Evolutionary conservation across 1,284 basidiomycete species (phyloP).

Genomic region (Mycena citricolor): DNA sequence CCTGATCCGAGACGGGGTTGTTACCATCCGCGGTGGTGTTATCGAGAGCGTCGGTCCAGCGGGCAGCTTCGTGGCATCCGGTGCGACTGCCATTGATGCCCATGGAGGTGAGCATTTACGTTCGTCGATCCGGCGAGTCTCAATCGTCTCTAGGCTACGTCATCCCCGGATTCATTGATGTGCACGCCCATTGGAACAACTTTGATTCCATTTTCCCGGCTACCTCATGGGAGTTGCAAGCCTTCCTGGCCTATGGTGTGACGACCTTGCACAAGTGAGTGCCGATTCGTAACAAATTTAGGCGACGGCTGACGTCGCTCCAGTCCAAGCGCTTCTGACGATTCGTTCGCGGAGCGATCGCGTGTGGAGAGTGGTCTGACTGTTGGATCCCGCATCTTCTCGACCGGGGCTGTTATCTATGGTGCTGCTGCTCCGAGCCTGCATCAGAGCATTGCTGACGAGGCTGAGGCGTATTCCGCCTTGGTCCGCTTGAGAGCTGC

Average conservation of each 20-base stretch:
- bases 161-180: slow-evolving; percentile 71
- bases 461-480: slow-evolving; percentile 61
- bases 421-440: slow-evolving; percentile 50
- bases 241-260: slow-evolving; percentile 75
- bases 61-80: slow-evolving; percentile 39
- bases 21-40: slow-evolving; percentile 54
- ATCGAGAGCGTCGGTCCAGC: slow-evolving; percentile 50
- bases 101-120: slow-evolving; percentile 49
- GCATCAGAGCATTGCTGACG: slow-evolving; percentile 65
- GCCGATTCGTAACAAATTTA: background rate
- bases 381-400: slow-evolving; percentile 69
- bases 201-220: slow-evolving; percentile 52
- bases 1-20: slow-evolving; percentile 48
- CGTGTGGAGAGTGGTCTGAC: slow-evolving; percentile 66
- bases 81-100: slow-evolving; percentile 54
- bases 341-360: slow-evolving; percentile 61
- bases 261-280: slow-evolving; percentile 74
- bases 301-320: slow-evolving; percentile 3
- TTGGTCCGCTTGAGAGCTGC: slow-evolving; percentile 67
- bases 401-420: slow-evolving; percentile 65
- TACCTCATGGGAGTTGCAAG: slow-evolving; percentile 70
- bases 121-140: background rate
- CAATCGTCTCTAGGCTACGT: slow-evolving; percentile 48
- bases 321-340: slow-evolving; percentile 63
- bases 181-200: slow-evolving; percentile 72